Evolutionary conservation across 164 flowering plant genomes (phyloP).

Genomic region (Umbellularia californica): DNA sequence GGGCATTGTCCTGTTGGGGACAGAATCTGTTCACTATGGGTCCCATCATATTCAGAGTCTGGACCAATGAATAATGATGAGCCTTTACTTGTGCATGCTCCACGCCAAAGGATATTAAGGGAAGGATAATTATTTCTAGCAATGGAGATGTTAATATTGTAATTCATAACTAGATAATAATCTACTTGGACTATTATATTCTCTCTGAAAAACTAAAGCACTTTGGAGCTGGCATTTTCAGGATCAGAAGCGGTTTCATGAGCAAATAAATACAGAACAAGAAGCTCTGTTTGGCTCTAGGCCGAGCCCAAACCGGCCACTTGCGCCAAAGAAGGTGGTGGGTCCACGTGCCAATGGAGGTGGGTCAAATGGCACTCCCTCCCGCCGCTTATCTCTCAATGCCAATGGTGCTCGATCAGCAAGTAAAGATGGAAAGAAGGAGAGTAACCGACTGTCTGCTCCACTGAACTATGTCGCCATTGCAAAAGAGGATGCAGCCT

Average conservation of each 20-base stretch:
- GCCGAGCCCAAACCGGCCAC: constrained; percentile 74
- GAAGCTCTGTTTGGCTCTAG: constrained; percentile 69
- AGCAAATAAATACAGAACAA: constrained; percentile 75
- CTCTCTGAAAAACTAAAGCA: not conserved
- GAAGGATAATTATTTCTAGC: too few relatives aligned
- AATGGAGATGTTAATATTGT: too few relatives aligned
- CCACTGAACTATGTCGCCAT: constrained; percentile 77
- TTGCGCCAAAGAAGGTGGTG: constrained; percentile 61
- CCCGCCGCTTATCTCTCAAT: constrained; percentile 68
- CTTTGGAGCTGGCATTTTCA: constrained; percentile 17
- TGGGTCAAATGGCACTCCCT: constrained; percentile 60
- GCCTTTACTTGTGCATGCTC: too few relatives aligned
- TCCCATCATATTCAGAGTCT: too few relatives aligned
- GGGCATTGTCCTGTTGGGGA: too few relatives aligned
- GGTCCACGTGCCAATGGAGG: constrained; percentile 82
- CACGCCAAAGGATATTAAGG: too few relatives aligned
- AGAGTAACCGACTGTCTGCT: constrained; percentile 50
- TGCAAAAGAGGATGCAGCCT: constrained; percentile 76
- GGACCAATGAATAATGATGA: too few relatives aligned
- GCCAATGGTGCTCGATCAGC: constrained; percentile 50
- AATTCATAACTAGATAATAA: too few relatives aligned
- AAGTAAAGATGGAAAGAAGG: constrained; percentile 65
- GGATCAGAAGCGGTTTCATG: constrained; percentile 86
- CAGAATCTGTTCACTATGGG: too few relatives aligned
- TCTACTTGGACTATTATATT: not conserved